Base-by-base conservation (phyloP, 192 early-diverging fungal species). In the Diversispora eburnea region DNA sequence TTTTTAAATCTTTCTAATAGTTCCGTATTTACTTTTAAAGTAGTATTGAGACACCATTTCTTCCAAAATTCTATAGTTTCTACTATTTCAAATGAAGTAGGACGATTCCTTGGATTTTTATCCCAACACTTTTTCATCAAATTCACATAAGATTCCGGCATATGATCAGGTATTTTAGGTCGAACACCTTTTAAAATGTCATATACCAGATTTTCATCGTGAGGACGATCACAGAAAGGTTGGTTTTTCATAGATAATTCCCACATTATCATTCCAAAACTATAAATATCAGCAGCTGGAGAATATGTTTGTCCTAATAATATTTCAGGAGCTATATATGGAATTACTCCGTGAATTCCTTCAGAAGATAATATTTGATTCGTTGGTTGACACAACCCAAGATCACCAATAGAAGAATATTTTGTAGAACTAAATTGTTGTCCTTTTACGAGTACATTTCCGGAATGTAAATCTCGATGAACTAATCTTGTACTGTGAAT, bases 391-490 rank as follows among this genome's bases (percentile, higher is more conserved):
- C 62, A 51, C 69, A 80, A 61, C 73, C 72, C 62, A 76, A 80
- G 25, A 77, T 76, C 17, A 74, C 78, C 60, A 77, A 77, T 71
- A 19, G 10, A 61, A 10, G 39, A 39, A 42, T 22, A 61, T 61
- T 13, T 42, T 74, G 71, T 25, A 74, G 71, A 45, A 74, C 75
- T 17, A 67, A 74, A 45, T 80, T 72, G 19, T 72, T 73, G 74
- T 51, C 76, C 67, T 47, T 77, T 77, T 54, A 54, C 12, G 71
- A 82, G 60, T 22, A 82, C 79, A 59, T 82, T 82, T 45, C 78
- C 78, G 55, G 70, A 76, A 69, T 82, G 80, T 8, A 82, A 70
- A 65, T 82, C 80, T 19, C 80, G 68, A 58, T 82, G 80, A 43
- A 77, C 63, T 51, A 82, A 77, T 6, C 78, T 78, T 4, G 72